Percentiles rank a stretch among this genome's conserved stretches.
phyloP scores from a whole-genome alignment of 2,329 filamentous ascomycete genomes.

The Sporothrix dimorphospora region DNA sequence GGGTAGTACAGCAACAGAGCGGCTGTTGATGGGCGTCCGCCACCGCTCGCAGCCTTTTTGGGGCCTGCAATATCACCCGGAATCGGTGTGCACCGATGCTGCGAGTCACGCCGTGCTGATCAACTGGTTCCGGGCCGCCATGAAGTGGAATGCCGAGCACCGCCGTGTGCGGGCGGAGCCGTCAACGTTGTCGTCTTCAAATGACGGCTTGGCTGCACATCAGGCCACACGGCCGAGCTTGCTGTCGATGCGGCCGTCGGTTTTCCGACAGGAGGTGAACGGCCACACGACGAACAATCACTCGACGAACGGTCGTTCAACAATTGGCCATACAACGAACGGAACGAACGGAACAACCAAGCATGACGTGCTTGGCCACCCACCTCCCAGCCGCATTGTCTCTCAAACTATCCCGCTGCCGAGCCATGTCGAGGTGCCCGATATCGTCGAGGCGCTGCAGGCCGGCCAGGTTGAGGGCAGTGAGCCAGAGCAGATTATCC shows the following conservation, averaged over 20 bases:
- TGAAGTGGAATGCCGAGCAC: conserved; percentile 58
- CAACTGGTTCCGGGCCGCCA: conserved; percentile 75
- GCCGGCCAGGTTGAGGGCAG: conserved; percentile 14
- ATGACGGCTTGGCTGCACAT: conserved; percentile 36
- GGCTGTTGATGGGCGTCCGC: conserved; percentile 75
- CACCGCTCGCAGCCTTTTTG: conserved; percentile 74
- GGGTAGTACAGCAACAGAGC: conserved; percentile 45
- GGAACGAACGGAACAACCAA: conserved; percentile 2
- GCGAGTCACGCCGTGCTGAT: conserved; percentile 65
- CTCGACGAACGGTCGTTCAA: neutral
- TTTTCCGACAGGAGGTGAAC: neutral
- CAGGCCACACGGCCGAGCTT: conserved; percentile 43
- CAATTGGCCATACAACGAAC: neutral
- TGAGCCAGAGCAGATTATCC: conserved; percentile 53
- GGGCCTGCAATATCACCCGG: conserved; percentile 89
- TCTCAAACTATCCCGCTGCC: conserved; percentile 50
- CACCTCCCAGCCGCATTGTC: conserved; percentile 40
- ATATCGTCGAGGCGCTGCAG: conserved; percentile 56
- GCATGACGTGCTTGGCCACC: conserved; percentile 17
- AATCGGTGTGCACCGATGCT: conserved; percentile 80
- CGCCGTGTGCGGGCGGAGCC: conserved; percentile 29
- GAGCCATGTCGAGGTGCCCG: conserved; percentile 52
- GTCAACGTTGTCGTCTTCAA: conserved; percentile 14
- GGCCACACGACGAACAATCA: neutral
- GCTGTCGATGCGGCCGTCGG: conserved; percentile 36